Percentiles rank a stretch among this genome's conserved stretches.
Conservation (phyloP, 1,284 basidiomycete genomes). For the Lentinula novae-zelandiae region DNA sequence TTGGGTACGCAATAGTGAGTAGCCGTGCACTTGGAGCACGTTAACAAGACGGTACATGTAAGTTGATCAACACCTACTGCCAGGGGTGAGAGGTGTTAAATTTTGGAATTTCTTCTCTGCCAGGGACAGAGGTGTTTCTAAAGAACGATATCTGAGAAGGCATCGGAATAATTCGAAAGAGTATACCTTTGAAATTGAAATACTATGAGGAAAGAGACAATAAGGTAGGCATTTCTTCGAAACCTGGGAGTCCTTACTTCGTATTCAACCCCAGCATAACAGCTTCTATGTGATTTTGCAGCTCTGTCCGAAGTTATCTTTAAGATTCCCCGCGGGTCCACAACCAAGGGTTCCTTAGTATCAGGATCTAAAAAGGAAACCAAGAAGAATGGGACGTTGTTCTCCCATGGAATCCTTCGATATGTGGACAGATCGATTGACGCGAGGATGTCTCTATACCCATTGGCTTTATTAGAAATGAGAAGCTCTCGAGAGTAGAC, state of each 20-base stretch:
- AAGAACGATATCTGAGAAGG: conserved; percentile 2
- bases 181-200: conserved; percentile 86
- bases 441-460: conserved; percentile 87
- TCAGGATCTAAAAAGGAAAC: conserved; percentile 87
- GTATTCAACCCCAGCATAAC: conserved; percentile 85
- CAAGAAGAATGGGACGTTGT: conserved; percentile 90
- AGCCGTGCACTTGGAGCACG: conserved; percentile 76
- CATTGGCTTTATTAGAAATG: conserved; percentile 88
- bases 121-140: conserved; percentile 76
- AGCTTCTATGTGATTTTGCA: conserved; percentile 48
- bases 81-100: conserved; percentile 81
- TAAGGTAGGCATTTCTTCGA: conserved; percentile 4
- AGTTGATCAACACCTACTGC: conserved; percentile 60
- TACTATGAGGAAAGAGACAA: conserved; percentile 50
- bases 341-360: conserved; percentile 70
- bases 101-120: conserved; percentile 77
- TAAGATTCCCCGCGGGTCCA: conserved; percentile 85
- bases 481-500: conserved; percentile 83
- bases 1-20: conserved; percentile 85
- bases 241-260: conserved; percentile 54
- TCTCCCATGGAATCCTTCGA: conserved; percentile 90
- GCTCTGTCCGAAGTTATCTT: conserved; percentile 54
- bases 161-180: background rate
- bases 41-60: background rate
- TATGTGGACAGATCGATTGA: conserved; percentile 81